phyloP scores from a whole-genome alignment of 1,139 yeast genomes.

The Candida sanyaensis region DNA sequence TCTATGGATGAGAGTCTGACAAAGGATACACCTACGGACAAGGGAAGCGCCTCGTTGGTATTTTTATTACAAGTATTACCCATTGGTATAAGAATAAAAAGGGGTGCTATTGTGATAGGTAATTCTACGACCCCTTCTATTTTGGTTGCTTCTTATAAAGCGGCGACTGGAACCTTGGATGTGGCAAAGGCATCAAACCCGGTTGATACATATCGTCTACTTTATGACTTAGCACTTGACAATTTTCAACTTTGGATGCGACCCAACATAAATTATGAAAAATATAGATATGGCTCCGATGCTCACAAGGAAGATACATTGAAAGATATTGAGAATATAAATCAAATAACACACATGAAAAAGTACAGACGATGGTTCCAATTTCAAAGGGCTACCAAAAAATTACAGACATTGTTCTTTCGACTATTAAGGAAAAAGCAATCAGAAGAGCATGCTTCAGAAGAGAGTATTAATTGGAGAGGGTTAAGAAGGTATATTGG shows the following conservation, averaged over 20 bases:
- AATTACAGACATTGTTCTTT: slow-evolving; percentile 12
- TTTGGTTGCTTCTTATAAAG: slow-evolving; percentile 58
- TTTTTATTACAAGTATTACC: slow-evolving; percentile 54
- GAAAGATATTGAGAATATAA: neutral
- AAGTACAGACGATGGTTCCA: slow-evolving; percentile 22
- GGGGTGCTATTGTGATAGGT: slow-evolving; percentile 78
- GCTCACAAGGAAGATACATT: slow-evolving; percentile 6
- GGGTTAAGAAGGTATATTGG: slow-evolving; percentile 48
- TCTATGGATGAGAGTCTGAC: neutral
- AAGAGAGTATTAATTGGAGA: slow-evolving; percentile 28
- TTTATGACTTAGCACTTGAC: slow-evolving; percentile 44
- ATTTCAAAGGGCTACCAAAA: slow-evolving; percentile 23
- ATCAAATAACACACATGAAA: slow-evolving; percentile 17
- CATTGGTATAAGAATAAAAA: slow-evolving; percentile 54
- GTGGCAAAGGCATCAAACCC: slow-evolving; percentile 47
- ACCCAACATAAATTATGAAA: slow-evolving; percentile 64
- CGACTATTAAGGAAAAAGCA: neutral
- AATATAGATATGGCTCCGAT: slow-evolving; percentile 12
- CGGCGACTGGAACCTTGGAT: slow-evolving; percentile 64
- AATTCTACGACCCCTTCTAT: slow-evolving; percentile 77
- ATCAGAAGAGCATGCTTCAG: neutral
- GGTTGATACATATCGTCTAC: slow-evolving; percentile 57
- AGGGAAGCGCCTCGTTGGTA: slow-evolving; percentile 8
- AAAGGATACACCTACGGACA: neutral
- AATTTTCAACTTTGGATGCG: slow-evolving; percentile 61